Evolutionary conservation across 805 yeast species (phyloP), one percentile per base, ranked within the genome.

Genomic region (Grigorovia yakushimaensis): DNA sequence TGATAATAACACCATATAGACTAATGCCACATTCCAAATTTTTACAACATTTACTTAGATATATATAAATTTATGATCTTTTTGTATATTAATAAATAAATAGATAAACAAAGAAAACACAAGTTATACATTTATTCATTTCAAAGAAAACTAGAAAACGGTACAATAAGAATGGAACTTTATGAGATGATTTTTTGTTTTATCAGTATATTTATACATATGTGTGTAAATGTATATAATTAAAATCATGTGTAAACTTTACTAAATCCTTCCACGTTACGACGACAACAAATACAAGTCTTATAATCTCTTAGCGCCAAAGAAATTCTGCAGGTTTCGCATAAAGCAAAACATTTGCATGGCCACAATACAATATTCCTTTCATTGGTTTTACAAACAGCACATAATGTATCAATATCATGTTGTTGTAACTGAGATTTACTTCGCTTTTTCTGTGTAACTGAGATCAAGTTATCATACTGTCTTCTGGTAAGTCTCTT

Each of bases 331-430:
- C 97, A 88, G 30, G 76, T 74, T 53, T 88, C 95, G 63, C 97
- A 88, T 6, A 88, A 70, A 0, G 96, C 89, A 51, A 88, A 78
- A 62, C 97, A 88, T 55, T 80, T 77, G 61, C 97, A 88, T 1
- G 97, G 97, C 96, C 96, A 88, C 3, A 89, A 68, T 11, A 88
- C 79, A 43, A 89, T 76, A 48, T 81, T 82, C 51, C 96, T 72
- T 5, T 79, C 76, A 49, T 82, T 79, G 6, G 74, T 72, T 55
- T 84, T 94, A 61, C 96, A 88, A 3, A 88, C 83, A 8, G 86
- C 96, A 65, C 97, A 88, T 8, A 71, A 70, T 7, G 78, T 54
- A 30, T 68, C 60, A 4, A 41, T 27, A 11, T 21, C 33, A 27
- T 27, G 33, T 15, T 27, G 15, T 27, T 7, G 9, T 27, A 27